A percentile compares a stretch with the other conserved stretches of the same genome.
Evolutionary conservation across 805 yeast species (phyloP).

Genomic region (Osmozyma mogii): DNA sequence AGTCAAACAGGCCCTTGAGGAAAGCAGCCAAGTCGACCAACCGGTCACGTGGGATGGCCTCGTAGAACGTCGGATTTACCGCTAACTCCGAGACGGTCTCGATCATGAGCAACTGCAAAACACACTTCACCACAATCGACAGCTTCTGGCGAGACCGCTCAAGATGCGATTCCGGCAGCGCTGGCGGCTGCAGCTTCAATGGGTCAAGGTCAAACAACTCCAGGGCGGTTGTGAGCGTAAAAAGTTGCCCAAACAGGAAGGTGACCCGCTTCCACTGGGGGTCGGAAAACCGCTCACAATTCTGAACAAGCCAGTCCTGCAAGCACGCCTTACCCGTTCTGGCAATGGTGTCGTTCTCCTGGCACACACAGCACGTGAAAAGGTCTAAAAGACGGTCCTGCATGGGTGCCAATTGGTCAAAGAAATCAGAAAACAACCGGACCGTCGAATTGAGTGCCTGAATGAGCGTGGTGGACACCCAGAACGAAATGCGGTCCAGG

Average conservation of each 20-base stretch:
- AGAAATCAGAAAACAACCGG: slow-evolving; percentile 74
- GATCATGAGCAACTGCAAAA: slow-evolving; percentile 80
- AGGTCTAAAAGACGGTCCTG: slow-evolving; percentile 73
- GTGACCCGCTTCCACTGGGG: slow-evolving; percentile 73
- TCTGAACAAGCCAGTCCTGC: slow-evolving; percentile 70
- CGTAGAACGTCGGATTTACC: slow-evolving; percentile 61
- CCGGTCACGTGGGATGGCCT: slow-evolving; percentile 57
- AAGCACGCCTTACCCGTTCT: slow-evolving; percentile 89
- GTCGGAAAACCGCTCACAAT: slow-evolving; percentile 52
- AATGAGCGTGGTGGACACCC: slow-evolving; percentile 94
- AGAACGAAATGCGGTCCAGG: slow-evolving; percentile 84
- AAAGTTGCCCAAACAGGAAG: slow-evolving; percentile 57
- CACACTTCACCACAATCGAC: slow-evolving; percentile 84
- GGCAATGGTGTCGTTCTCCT: slow-evolving; percentile 94
- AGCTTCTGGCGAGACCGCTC: slow-evolving; percentile 34
- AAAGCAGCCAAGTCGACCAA: slow-evolving; percentile 52
- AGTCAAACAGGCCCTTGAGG: slow-evolving; percentile 63
- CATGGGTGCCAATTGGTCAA: slow-evolving; percentile 64
- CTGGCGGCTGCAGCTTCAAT: no score
- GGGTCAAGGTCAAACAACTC: slow-evolving; percentile 70
- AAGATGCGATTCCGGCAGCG: no score
- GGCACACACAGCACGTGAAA: slow-evolving; percentile 83
- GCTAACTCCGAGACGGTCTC: slow-evolving; percentile 78
- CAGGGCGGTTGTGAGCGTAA: slow-evolving; percentile 75
- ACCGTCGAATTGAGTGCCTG: slow-evolving; percentile 90